Evolutionary conservation across 2,329 filamentous ascomycete species (phyloP), one percentile per base, ranked within the genome.

Genomic region (Fusarium abutilonis): DNA sequence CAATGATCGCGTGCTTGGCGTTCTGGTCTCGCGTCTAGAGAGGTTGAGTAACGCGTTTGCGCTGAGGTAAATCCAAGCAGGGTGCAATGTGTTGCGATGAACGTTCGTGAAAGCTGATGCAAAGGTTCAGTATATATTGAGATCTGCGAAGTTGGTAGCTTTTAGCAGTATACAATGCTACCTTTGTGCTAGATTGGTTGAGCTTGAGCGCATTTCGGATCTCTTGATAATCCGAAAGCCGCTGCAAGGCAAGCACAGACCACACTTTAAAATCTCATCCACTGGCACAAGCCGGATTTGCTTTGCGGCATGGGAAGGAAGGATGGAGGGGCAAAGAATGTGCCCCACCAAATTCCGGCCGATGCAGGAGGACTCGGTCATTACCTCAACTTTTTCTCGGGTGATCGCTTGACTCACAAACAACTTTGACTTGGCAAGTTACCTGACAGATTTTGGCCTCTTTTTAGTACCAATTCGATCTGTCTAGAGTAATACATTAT

Each of bases 401-500:
- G 31, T 36, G 23, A 49, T 56, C 48, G 50, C 55, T 70, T 71
- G 63, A 71, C 65, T 71, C 64, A 68, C 59, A 52, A 26, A 36
- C 39, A 61, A 55, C 46, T 19, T 53, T 41, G 36, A 52, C 52
- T 52, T 28, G 42, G 52, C 17, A 46, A 47, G 28, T 34, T 48
- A 17, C 17, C 50, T 41, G 38, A 35, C n/a, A 32, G 38, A 14
- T 29, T 21, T 46, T 23, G 17, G 9, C 36, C 8, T 19, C 34
- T 42, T 52, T 38, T 7, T 31, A 11, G 52, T 44, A 26, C 31
- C 53, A 55, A 63, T 61, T 67, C 48, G 21, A 32, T 44, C 46
- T 36, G 11, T 23, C 32, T 35, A 40, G 48, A 40, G 48, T 34
- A 15, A 26, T 60, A 57, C 72, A 72, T 58, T 60, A 89, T 89